Evolutionary conservation across 768 basidiomycete genomes (phyloP).

Genomic region (Lactifluus piperatus): DNA sequence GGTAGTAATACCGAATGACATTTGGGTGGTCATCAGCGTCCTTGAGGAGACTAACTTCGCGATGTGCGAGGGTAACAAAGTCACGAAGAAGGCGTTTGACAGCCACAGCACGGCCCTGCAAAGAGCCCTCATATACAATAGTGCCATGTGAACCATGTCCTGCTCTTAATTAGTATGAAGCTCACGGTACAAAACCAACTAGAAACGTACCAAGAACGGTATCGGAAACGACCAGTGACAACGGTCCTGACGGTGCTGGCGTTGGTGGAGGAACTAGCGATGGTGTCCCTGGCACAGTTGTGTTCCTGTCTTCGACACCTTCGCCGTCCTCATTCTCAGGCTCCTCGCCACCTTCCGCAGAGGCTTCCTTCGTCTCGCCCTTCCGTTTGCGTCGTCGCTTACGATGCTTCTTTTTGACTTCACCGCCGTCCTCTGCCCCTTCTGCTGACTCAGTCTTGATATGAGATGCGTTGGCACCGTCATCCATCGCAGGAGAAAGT

Average conservation of each 20-base stretch:
- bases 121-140: conserved; percentile 85
- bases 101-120: conserved; percentile 98
- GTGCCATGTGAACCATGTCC: conserved; percentile 97
- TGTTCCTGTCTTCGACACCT: conserved; percentile 13
- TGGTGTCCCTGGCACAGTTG: conserved; percentile 9
- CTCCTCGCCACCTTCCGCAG: conserved; percentile 22
- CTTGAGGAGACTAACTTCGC: conserved; percentile 91
- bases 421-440: conserved; percentile 43
- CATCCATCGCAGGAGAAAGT: not conserved
- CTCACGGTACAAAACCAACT: not conserved
- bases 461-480: not conserved
- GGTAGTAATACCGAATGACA: conserved; percentile 97
- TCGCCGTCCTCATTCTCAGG: conserved; percentile 18
- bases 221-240: conserved; percentile 66
- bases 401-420: conserved; percentile 28
- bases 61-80: conserved; percentile 88
- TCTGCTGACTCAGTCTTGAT: not conserved
- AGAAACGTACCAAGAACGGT: conserved; percentile 54
- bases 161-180: conserved; percentile 27
- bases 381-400: conserved; percentile 18
- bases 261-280: conserved; percentile 22
- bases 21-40: conserved; percentile 98
- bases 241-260: conserved; percentile 20
- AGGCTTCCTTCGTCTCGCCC: conserved; percentile 12
- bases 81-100: conserved; percentile 94